Conservation (phyloP, 164 flowering plant species). For the Brasenia schreberi region DNA sequence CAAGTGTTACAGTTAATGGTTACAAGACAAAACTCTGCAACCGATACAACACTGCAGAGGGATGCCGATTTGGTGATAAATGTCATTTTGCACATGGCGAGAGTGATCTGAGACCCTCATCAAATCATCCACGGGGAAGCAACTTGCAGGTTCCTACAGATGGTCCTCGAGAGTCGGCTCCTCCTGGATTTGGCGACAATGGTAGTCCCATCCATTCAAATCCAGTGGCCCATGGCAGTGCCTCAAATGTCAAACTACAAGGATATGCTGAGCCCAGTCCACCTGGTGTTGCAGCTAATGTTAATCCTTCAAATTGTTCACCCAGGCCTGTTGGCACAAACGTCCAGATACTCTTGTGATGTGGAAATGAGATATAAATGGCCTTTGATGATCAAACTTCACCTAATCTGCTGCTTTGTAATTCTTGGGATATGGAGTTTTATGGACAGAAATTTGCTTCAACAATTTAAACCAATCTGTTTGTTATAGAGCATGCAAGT, state of each 20-base stretch:
- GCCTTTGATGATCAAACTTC: too few species aligned
- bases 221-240: neutral
- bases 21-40: conserved; percentile 20
- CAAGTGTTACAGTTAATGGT: conserved; percentile 6
- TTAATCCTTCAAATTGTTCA: conserved; percentile 6
- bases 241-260: conserved; percentile 6
- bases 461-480: too few species aligned
- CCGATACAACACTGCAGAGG: conserved; percentile 17
- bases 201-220: conserved; percentile 1
- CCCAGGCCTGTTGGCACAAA: conserved; percentile 7
- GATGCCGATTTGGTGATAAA: conserved; percentile 22
- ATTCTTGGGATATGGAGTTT: too few species aligned
- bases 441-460: too few species aligned
- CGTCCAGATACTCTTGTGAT: conserved; percentile 1
- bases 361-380: too few species aligned
- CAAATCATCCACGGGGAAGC: conserved; percentile 7
- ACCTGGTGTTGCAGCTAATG: conserved; percentile 6
- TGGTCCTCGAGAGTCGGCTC: neutral
- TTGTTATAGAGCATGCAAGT: too few species aligned
- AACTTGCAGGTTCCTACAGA: neutral
- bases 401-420: too few species aligned
- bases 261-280: conserved; percentile 9
- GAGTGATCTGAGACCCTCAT: conserved; percentile 13
- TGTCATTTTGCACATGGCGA: conserved; percentile 30
- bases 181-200: neutral